These are phyloP conservation scores for Ophiocordyceps robertsii DNA, from an alignment of 2,329 filamentous ascomycete species.

Conservation along the genomic window DNA sequence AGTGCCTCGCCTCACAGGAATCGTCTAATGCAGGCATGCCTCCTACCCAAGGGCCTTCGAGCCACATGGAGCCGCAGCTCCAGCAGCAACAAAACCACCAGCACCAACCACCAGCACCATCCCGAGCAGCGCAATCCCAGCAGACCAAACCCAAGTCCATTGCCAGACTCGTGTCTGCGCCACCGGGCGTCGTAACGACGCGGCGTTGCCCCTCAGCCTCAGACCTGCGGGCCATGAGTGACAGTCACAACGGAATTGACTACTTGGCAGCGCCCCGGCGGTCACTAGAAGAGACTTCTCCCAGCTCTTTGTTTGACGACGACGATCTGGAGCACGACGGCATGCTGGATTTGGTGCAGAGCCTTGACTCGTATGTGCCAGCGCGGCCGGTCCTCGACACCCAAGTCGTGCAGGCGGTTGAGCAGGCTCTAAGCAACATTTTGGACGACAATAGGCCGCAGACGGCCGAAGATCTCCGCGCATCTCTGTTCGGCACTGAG, in stretches of 20 bases:
- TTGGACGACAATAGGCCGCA: constrained; percentile 63
- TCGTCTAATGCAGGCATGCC: constrained; percentile 26
- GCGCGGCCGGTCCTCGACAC: constrained; percentile 53
- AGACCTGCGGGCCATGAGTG: constrained; percentile 27
- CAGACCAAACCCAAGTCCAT: constrained; percentile 29
- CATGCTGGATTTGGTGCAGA: constrained; percentile 59
- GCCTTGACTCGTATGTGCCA: constrained; percentile 53
- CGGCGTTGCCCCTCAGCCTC: constrained; percentile 33
- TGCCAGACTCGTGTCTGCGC: constrained; percentile 22
- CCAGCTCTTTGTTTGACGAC: constrained; percentile 60
- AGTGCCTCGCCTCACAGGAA: constrained; percentile 85
- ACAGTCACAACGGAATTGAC: constrained; percentile 25
- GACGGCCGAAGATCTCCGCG: constrained; percentile 48
- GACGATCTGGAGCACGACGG: constrained; percentile 63
- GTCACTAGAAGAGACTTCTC: constrained; percentile 53
- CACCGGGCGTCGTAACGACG: constrained; percentile 17
- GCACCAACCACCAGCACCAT: constrained; percentile 8
- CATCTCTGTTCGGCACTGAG: constrained; percentile 45
- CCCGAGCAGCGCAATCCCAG: constrained; percentile 22
- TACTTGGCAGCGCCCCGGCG: constrained; percentile 34
- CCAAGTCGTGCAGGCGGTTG: constrained; percentile 81
- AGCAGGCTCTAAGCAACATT: constrained; percentile 82
- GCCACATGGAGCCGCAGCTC: not conserved
- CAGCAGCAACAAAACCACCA: constrained; percentile 4
- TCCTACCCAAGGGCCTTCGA: constrained; percentile 1